Evolutionary conservation across 768 basidiomycete genomes (phyloP).

Genomic region (Nidularia sp.): DNA sequence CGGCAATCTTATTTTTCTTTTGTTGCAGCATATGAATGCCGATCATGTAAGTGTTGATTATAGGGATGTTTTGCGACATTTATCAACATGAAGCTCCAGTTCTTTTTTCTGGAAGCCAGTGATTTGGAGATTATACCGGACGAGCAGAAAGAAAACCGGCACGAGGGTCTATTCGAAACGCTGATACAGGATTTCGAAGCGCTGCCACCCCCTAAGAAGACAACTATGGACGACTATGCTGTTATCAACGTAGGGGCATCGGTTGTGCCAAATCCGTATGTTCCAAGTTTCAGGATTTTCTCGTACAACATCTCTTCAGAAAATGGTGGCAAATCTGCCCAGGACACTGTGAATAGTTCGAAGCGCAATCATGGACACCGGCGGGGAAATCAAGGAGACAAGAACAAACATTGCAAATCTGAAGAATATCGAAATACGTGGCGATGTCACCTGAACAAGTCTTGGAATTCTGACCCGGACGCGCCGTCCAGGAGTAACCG

Average conservation of each 20-base stretch:
- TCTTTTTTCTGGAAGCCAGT: slow-evolving; percentile 49
- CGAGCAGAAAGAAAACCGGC: slow-evolving; percentile 13
- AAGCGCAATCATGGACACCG: slow-evolving; percentile 47
- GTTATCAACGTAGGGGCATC: slow-evolving; percentile 80
- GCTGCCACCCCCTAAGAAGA: slow-evolving; percentile 47
- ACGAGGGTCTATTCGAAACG: slow-evolving; percentile 45
- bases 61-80: slow-evolving; percentile 1
- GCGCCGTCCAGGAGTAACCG: slow-evolving; percentile 72
- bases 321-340: slow-evolving; percentile 10
- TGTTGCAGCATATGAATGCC: slow-evolving; percentile 71
- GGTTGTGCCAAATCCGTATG: slow-evolving; percentile 83
- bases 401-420: slow-evolving; percentile 41
- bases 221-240: slow-evolving; percentile 63
- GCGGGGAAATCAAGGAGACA: slow-evolving; percentile 41
- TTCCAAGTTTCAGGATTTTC: slow-evolving; percentile 78
- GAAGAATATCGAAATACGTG: slow-evolving; percentile 54
- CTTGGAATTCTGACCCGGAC: slow-evolving; percentile 57
- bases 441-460: slow-evolving; percentile 56
- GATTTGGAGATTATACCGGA: slow-evolving; percentile 44
- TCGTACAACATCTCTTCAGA: slow-evolving; percentile 69
- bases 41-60: slow-evolving; percentile 56
- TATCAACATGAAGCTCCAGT: slow-evolving; percentile 27
- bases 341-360: too few relatives aligned
- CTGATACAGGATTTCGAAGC: slow-evolving; percentile 63
- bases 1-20: slow-evolving; percentile 8